phyloP scores from a whole-genome alignment of 2,329 filamentous ascomycete species.

The Calonectria leucothoes region DNA sequence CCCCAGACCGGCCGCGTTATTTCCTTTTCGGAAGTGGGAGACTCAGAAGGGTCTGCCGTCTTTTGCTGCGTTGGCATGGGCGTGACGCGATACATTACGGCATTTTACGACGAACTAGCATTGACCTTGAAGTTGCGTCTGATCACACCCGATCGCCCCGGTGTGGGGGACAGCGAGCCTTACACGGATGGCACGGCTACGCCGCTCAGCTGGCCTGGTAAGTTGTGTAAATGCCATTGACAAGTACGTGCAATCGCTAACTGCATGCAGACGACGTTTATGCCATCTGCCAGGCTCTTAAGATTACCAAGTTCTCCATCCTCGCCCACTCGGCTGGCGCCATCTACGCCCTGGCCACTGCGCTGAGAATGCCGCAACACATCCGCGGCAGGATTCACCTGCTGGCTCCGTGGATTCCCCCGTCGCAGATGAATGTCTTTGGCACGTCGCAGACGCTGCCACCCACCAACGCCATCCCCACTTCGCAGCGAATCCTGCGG shows the following conservation, averaged over 20 bases:
- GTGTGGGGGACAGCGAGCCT: slow-evolving; percentile 90
- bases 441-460: slow-evolving; percentile 79
- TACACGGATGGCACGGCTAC: slow-evolving; percentile 86
- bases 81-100: slow-evolving; percentile 92
- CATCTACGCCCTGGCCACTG: slow-evolving; percentile 97
- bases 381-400: slow-evolving; percentile 95
- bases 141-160: slow-evolving; percentile 93
- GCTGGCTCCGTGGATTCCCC: slow-evolving; percentile 96
- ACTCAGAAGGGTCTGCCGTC: slow-evolving; percentile 89
- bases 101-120: slow-evolving; percentile 97
- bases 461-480: slow-evolving; percentile 87
- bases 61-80: slow-evolving; percentile 99
- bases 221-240: slow-evolving; percentile 44
- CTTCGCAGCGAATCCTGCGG: slow-evolving; percentile 89
- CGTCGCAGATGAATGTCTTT: slow-evolving; percentile 88
- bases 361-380: slow-evolving; percentile 94
- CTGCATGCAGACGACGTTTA: slow-evolving; percentile 77
- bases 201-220: slow-evolving; percentile 93
- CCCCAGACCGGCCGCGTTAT: slow-evolving; percentile 89
- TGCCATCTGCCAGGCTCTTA: slow-evolving; percentile 90
- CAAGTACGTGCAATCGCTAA: slow-evolving; percentile 41
- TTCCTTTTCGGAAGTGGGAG: slow-evolving; percentile 96
- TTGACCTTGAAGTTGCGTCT: slow-evolving; percentile 87
- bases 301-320: slow-evolving; percentile 96
- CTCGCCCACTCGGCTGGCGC: slow-evolving; percentile 96